Percentiles rank a stretch among this genome's conserved stretches.
phyloP scores from a whole-genome alignment of 768 basidiomycete genomes.

The Leccinum olivaceopallidum region DNA sequence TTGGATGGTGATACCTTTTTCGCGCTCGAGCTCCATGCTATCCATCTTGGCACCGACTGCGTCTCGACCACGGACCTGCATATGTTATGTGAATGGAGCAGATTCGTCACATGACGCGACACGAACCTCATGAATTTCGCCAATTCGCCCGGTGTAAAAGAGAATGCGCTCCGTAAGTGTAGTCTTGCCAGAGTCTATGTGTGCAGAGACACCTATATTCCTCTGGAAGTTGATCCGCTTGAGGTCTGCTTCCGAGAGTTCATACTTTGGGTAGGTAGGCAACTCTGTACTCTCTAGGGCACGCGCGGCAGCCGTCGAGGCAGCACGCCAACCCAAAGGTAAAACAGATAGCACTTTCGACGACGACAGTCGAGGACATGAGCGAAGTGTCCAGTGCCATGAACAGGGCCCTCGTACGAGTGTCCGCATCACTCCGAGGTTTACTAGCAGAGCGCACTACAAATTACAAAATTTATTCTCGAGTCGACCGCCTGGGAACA shows the following conservation, averaged over 20 bases:
- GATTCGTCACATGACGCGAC: background rate
- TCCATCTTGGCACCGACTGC: constrained; percentile 99
- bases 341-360: background rate
- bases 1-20: constrained; percentile 99
- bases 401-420: constrained; percentile 28
- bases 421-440: constrained; percentile 23
- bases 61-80: constrained; percentile 87
- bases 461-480: constrained; percentile 8
- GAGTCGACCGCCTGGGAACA: constrained; percentile 2
- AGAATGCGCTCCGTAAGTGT: constrained; percentile 95
- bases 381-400: constrained; percentile 27
- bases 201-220: constrained; percentile 95
- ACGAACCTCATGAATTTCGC: constrained; percentile 93
- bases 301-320: constrained; percentile 44
- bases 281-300: constrained; percentile 1
- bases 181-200: constrained; percentile 97
- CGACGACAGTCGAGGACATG: constrained; percentile 13
- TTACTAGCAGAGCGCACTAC: no score
- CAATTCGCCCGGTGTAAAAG: constrained; percentile 94
- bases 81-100: background rate
- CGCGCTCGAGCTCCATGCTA: constrained; percentile 97
- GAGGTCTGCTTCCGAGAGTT: constrained; percentile 65
- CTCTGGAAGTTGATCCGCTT: constrained; percentile 72
- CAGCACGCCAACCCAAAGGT: constrained; percentile 33
- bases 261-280: constrained; percentile 37